Conservation (phyloP, 257 asterid genomes). For the Forsythia viridissima region DNA sequence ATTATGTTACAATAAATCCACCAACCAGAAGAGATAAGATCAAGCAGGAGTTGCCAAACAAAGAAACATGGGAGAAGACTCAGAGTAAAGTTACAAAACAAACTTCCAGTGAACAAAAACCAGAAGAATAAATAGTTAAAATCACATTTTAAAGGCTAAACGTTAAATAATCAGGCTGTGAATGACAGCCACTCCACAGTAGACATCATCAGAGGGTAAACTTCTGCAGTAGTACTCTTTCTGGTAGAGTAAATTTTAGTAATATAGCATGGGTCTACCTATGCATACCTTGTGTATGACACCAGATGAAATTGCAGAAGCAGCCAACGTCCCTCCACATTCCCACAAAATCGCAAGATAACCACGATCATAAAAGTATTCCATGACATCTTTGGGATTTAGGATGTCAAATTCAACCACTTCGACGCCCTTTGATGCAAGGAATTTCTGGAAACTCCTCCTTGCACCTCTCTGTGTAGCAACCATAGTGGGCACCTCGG, state of each 20-base stretch:
- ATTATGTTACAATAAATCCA: background rate
- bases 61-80: background rate
- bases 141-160: too few relatives aligned
- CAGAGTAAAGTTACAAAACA: slow-evolving; percentile 1
- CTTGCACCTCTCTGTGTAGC: slow-evolving; percentile 95
- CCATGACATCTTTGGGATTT: slow-evolving; percentile 83
- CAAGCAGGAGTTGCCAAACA: background rate
- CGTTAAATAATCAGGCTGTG: too few relatives aligned
- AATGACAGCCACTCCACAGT: background rate
- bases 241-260: background rate
- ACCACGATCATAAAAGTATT: slow-evolving; percentile 85
- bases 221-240: background rate
- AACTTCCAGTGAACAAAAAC: background rate
- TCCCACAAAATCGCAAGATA: slow-evolving; percentile 96
- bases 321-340: slow-evolving; percentile 95
- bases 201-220: background rate
- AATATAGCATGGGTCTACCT: slow-evolving; percentile 9
- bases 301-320: slow-evolving; percentile 91
- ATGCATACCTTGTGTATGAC: slow-evolving; percentile 88
- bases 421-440: slow-evolving; percentile 95
- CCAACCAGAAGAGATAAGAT: background rate
- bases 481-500: slow-evolving; percentile 83
- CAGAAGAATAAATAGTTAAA: too few relatives aligned
- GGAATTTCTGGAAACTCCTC: slow-evolving; percentile 80
- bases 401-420: slow-evolving; percentile 90